A percentile compares a stretch with the other conserved stretches of the same genome.
Evolutionary conservation across 257 asterid genomes (phyloP).

Genomic region (Gynochthodes officinalis): DNA sequence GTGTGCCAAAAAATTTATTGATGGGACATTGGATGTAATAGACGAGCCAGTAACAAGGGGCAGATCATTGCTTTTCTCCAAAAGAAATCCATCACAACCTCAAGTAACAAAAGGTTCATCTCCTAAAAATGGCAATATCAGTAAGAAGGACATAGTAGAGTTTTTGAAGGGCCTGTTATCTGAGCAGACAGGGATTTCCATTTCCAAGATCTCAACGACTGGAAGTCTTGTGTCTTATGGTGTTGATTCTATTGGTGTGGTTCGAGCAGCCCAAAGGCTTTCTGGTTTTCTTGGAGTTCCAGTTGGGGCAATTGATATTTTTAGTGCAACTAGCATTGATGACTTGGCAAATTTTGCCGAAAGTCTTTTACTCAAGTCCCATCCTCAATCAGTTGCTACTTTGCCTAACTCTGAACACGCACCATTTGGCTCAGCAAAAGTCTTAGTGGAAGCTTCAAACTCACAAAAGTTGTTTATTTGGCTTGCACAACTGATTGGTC

Average conservation of each 20-base stretch:
- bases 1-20: slow-evolving; percentile 46
- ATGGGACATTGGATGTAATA: slow-evolving; percentile 43
- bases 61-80: slow-evolving; percentile 12
- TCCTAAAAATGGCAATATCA: slow-evolving; percentile 20
- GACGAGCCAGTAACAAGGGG: slow-evolving; percentile 26
- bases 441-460: slow-evolving; percentile 36
- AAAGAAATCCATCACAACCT: slow-evolving; percentile 13
- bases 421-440: slow-evolving; percentile 12
- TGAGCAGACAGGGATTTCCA: slow-evolving; percentile 56
- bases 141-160: slow-evolving; percentile 45
- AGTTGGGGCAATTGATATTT: slow-evolving; percentile 79
- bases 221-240: slow-evolving; percentile 64
- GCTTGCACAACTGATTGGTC: slow-evolving; percentile 46
- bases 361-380: slow-evolving; percentile 44
- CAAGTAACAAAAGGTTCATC: slow-evolving; percentile 16
- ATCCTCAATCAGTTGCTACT: slow-evolving; percentile 32
- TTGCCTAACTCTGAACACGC: background rate
- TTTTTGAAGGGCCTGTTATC: slow-evolving; percentile 50
- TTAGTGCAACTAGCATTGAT: slow-evolving; percentile 77
- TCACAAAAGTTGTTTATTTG: slow-evolving; percentile 33
- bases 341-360: slow-evolving; percentile 67
- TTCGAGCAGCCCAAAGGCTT: slow-evolving; percentile 83
- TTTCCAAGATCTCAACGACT: slow-evolving; percentile 49
- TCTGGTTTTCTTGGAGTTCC: slow-evolving; percentile 70
- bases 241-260: slow-evolving; percentile 83